Evolutionary conservation across 108 stramenopile species (phyloP), one percentile per base, ranked within the genome.

Genomic region (Skeletonema costatum): DNA sequence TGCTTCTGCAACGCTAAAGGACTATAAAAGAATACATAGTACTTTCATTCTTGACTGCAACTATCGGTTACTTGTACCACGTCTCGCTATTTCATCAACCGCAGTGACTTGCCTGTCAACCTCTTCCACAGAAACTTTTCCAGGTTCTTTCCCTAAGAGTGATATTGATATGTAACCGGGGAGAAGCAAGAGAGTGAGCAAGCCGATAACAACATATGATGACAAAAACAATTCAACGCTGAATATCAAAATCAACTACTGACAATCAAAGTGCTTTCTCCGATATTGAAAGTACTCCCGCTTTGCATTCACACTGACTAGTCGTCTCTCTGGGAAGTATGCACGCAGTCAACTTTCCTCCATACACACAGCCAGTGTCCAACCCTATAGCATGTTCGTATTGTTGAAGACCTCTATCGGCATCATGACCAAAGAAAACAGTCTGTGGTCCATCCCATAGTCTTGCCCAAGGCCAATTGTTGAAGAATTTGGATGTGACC

Each of bases 361-460:
- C 97, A 72, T 98, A 98, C 14, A 87, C 85, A 66, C 92, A 93
- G 7, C 97, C 97, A 25, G 96, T 92, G 73, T 98, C 97, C 51
- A 98, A 82, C 5, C 97, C 97, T 25, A 90, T 91, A 29, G 96
- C 96, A 65, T 89, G 78, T 50, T 60, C 53, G 17, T 81, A 68
- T 32, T 44, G n/a, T 70, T 97, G 96, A 31, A 97, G 70, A 39
- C 95, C 95, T 48, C 96, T 74, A 62, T 77, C 73, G 31, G 97
- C 97, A 83, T 98, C 96, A 76, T 98, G 97, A 5, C 97, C 97
- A 84, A 98, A 98, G 53, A 94, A 87, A 2, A 96, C 90, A 32
- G 58, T 78, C 36, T 89, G 64, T 1, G 88, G 87, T 32, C 91
- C 91, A 14, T 71, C 64, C 92, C 92, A 93, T 12, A 76, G 68